Percentiles rank a stretch among this genome's conserved stretches.
phyloP scores from a whole-genome alignment of 179 eudicot species.

The Beta corolliflora region DNA sequence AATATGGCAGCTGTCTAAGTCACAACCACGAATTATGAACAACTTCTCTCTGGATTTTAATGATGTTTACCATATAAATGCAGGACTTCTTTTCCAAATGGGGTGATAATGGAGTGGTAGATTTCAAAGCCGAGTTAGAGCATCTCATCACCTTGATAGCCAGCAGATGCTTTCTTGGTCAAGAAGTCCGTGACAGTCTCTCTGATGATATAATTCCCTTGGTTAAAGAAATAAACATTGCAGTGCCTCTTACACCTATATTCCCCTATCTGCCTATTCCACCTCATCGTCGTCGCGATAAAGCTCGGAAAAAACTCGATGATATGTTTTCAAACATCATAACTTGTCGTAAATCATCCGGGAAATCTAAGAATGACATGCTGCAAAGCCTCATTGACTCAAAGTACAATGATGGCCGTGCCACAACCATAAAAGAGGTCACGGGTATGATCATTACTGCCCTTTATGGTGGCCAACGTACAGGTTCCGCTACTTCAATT shows the following conservation, averaged over 20 bases:
- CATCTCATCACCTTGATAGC: slow-evolving; percentile 85
- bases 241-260: slow-evolving; percentile 85
- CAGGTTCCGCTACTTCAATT: slow-evolving; percentile 82
- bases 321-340: slow-evolving; percentile 36
- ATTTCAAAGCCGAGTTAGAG: slow-evolving; percentile 76
- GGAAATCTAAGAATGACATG: slow-evolving; percentile 66
- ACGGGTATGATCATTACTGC: slow-evolving; percentile 88
- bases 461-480: slow-evolving; percentile 84
- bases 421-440: slow-evolving; percentile 70
- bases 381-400: slow-evolving; percentile 83
- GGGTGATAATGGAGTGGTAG: slow-evolving; percentile 87
- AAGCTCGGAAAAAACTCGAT: slow-evolving; percentile 72
- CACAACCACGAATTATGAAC: too few species aligned
- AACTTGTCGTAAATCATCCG: slow-evolving; percentile 53
- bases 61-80: too few species aligned
- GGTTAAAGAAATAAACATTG: slow-evolving; percentile 79
- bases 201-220: slow-evolving; percentile 83
- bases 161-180: slow-evolving; percentile 79
- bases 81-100: slow-evolving; percentile 88
- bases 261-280: slow-evolving; percentile 92
- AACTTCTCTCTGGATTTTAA: too few species aligned
- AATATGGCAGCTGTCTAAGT: too few species aligned
- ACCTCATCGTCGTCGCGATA: slow-evolving; percentile 74
- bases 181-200: slow-evolving; percentile 84
- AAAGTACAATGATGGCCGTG: slow-evolving; percentile 80